Conservation (phyloP, 768 basidiomycete species). For the Hortiboletus campestris region DNA sequence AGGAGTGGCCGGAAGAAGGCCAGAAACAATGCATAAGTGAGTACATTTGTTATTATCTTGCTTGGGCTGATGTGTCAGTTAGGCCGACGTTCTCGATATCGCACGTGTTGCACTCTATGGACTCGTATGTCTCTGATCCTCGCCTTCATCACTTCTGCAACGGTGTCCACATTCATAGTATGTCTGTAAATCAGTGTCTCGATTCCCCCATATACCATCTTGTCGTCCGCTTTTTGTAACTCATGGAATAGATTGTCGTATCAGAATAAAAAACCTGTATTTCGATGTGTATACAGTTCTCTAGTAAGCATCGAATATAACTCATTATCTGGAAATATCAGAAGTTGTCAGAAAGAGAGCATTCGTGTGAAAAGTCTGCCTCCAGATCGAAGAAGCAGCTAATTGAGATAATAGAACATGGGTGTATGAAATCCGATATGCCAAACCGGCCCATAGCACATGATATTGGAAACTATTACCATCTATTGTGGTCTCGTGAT, state of each 20-base stretch:
- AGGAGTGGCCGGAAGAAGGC: neutral
- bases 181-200: too few species aligned
- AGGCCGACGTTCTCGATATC: neutral
- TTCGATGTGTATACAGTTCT: neutral
- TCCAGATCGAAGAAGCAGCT: too few species aligned
- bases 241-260: neutral
- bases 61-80: neutral
- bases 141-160: neutral
- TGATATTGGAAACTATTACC: neutral
- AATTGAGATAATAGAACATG: too few species aligned
- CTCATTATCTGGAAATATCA: neutral
- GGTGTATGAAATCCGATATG: neutral
- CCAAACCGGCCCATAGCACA: neutral
- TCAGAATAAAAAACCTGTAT: neutral
- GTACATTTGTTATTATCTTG: neutral
- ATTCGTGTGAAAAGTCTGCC: too few species aligned
- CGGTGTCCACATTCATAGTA: neutral
- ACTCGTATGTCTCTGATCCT: neutral
- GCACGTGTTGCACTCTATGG: neutral
- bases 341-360: too few species aligned
- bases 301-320: neutral
- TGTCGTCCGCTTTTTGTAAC: neutral
- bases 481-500: neutral
- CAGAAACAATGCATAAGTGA: neutral
- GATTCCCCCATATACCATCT: neutral